These are phyloP conservation scores for Amphibolis antarctica DNA, from an alignment of 106 monocot species.

Conservation along the genomic window DNA sequence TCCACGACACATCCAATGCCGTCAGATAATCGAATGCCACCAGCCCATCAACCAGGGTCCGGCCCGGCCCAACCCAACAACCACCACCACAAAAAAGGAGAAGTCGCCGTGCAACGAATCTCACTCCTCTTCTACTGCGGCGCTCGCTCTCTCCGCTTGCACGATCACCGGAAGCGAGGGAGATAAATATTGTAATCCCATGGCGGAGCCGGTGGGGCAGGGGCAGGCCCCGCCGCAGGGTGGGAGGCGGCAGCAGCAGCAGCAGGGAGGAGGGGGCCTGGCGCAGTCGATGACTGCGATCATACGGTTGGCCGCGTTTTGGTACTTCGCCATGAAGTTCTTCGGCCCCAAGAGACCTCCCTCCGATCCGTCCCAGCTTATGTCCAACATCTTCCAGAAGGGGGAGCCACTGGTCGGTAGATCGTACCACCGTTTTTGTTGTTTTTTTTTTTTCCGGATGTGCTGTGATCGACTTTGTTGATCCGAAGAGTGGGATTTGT, in stretches of 20 bases:
- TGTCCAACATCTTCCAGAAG: conserved; percentile 77
- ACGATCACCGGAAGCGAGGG: not conserved
- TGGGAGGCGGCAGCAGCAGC: not conserved
- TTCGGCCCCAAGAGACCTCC: conserved; percentile 73
- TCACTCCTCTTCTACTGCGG: not conserved
- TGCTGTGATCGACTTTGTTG: not conserved
- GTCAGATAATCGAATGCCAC: no score
- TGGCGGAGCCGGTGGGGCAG: not conserved
- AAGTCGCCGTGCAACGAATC: no score
- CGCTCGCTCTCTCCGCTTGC: not conserved
- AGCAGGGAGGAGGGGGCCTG: conserved; percentile 22
- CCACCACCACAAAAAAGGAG: no score
- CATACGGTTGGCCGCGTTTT: conserved; percentile 81
- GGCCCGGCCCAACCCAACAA: no score
- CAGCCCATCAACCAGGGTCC: no score
- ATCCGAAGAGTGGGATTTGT: no score
- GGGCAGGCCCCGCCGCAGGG: not conserved
- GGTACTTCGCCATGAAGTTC: conserved; percentile 96
- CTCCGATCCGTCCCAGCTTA: conserved; percentile 56
- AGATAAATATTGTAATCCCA: not conserved
- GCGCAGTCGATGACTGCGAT: conserved; percentile 56
- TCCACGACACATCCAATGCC: no score
- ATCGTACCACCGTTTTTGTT: not conserved
- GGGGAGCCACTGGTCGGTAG: conserved; percentile 67
- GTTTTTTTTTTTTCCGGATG: not conserved